Percentiles rank a stretch among this genome's conserved stretches.
These are phyloP conservation scores for Picea glauca DNA, from an alignment of 75 land plant species.

Conservation along the genomic window DNA sequence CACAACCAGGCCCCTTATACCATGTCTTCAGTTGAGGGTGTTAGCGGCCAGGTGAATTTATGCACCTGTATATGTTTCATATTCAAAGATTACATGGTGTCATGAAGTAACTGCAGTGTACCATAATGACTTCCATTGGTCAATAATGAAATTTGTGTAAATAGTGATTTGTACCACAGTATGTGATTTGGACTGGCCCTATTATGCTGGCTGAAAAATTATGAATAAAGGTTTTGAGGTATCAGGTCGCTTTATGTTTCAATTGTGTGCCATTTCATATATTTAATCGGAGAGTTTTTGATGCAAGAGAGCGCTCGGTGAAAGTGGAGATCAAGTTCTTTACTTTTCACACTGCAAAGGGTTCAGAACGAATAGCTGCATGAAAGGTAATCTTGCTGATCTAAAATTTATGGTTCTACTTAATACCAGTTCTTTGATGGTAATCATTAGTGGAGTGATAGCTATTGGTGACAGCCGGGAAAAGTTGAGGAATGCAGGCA, in stretches of 20 bases:
- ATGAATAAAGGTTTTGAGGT: background rate
- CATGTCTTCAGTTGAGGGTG: background rate
- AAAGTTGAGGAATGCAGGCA: too few species aligned
- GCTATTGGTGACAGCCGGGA: too few species aligned
- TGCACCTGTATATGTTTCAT: background rate
- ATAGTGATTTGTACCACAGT: background rate
- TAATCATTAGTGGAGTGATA: too few species aligned
- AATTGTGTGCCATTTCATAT: background rate
- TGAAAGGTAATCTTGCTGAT: conserved; percentile 5
- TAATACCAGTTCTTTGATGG: background rate
- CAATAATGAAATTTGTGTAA: background rate
- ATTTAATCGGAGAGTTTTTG: conserved; percentile 14
- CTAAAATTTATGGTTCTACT: background rate
- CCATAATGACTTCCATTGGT: background rate
- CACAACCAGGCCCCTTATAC: background rate
- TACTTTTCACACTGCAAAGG: conserved; percentile 3
- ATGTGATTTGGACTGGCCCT: background rate
- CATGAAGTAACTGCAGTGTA: background rate
- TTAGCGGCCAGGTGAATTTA: conserved; percentile 8
- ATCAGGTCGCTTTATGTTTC: background rate
- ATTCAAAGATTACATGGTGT: too few species aligned
- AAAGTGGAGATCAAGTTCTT: conserved; percentile 10
- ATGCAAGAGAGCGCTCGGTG: conserved; percentile 9
- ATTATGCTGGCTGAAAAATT: too few species aligned
- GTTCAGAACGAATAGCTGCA: background rate